Evolutionary conservation across 1,284 basidiomycete genomes (phyloP).

Genomic region (Marasmius sp.): DNA sequence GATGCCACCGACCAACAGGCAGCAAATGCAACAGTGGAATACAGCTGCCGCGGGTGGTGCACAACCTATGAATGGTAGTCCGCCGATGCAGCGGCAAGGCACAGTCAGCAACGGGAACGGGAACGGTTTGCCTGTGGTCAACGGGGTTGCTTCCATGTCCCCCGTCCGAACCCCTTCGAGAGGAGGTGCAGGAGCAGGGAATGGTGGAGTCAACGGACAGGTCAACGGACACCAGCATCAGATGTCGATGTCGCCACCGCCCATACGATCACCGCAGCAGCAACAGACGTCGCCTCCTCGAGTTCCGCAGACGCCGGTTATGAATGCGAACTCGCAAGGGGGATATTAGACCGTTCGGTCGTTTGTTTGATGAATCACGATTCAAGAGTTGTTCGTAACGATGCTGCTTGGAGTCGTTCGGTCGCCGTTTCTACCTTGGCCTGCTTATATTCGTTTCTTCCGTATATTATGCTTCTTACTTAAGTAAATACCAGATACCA

Average conservation of each 20-base stretch:
- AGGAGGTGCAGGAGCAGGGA: neutral
- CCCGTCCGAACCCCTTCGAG: slow-evolving; percentile 12
- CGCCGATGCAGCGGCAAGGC: slow-evolving; percentile 22
- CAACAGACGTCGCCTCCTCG: neutral
- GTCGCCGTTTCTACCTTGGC: neutral
- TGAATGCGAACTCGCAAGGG: slow-evolving; percentile 23
- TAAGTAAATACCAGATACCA: neutral
- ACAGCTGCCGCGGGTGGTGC: neutral
- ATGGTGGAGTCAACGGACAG: neutral
- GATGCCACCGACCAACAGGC: slow-evolving; percentile 30
- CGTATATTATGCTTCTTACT: neutral
- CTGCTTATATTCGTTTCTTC: neutral
- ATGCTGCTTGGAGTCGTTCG: neutral
- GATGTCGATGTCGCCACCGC: neutral
- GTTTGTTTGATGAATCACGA: too few relatives aligned
- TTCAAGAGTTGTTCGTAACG: too few relatives aligned
- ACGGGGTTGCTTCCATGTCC: slow-evolving; percentile 53
- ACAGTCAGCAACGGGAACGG: slow-evolving; percentile 32
- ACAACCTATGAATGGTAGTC: neutral
- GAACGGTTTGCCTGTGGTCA: slow-evolving; percentile 36
- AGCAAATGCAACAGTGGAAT: slow-evolving; percentile 44
- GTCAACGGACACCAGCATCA: neutral
- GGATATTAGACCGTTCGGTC: neutral
- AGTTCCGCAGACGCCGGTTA: slow-evolving; percentile 46
- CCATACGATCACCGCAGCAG: neutral